These are phyloP conservation scores for Hanseniaspora clermontiae DNA, from an alignment of 805 yeast genomes.

Conservation along the genomic window DNA sequence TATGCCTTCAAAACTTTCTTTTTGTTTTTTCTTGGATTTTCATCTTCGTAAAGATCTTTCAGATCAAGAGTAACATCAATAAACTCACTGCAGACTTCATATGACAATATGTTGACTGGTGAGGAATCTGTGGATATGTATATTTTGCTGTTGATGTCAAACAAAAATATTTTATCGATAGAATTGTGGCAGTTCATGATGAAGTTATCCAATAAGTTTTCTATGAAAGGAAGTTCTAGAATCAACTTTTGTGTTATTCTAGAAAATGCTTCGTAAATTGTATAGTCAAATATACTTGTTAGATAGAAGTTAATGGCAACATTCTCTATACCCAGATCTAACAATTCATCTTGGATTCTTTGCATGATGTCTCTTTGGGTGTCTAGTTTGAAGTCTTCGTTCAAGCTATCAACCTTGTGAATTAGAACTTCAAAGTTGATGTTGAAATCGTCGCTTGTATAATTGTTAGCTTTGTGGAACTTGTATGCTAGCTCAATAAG, in stretches of 20 bases:
- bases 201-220: slow-evolving; percentile 74
- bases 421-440: slow-evolving; percentile 57
- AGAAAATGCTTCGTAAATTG: slow-evolving; percentile 89
- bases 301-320: slow-evolving; percentile 82
- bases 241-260: slow-evolving; percentile 84
- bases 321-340: slow-evolving; percentile 75
- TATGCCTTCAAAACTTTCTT: slow-evolving; percentile 45
- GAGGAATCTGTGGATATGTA: slow-evolving; percentile 93
- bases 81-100: slow-evolving; percentile 94
- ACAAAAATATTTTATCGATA: slow-evolving; percentile 83
- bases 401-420: slow-evolving; percentile 89
- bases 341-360: slow-evolving; percentile 81
- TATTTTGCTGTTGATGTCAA: slow-evolving; percentile 83
- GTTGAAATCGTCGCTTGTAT: slow-evolving; percentile 23
- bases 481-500: slow-evolving; percentile 78
- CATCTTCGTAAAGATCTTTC: slow-evolving; percentile 49
- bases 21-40: slow-evolving; percentile 14
- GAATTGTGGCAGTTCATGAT: slow-evolving; percentile 62
- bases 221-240: slow-evolving; percentile 76
- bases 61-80: slow-evolving; percentile 88
- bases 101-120: slow-evolving; percentile 89
- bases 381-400: slow-evolving; percentile 86
- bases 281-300: slow-evolving; percentile 90
- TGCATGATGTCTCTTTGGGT: slow-evolving; percentile 96
- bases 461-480: slow-evolving; percentile 70